These are phyloP conservation scores for Nyssa sinensis DNA, from an alignment of 148 eudicot genomes.

Conservation along the genomic window DNA sequence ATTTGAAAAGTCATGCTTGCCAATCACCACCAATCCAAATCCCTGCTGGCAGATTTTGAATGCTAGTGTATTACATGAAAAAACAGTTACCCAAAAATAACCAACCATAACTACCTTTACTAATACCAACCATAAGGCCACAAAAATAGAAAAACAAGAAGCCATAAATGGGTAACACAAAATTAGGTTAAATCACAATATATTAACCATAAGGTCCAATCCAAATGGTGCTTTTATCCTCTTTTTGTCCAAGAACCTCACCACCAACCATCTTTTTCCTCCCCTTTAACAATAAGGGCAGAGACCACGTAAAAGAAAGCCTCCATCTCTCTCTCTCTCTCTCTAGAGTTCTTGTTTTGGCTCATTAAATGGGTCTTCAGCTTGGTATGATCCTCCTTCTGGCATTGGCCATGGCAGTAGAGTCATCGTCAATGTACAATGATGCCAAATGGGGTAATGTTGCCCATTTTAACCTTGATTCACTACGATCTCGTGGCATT, in stretches of 20 bases:
- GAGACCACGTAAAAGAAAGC: neutral
- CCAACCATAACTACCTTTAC: neutral
- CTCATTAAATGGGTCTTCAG: neutral
- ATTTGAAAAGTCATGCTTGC: too few species aligned
- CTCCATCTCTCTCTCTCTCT: neutral
- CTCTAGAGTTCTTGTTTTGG: neutral
- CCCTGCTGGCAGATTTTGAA: too few species aligned
- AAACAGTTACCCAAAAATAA: neutral
- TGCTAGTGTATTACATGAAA: too few species aligned
- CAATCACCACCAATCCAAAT: too few species aligned
- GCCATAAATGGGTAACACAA: neutral
- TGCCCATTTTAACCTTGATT: neutral
- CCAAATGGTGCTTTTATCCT: neutral
- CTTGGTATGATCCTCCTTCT: neutral
- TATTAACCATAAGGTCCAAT: neutral
- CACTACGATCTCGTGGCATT: neutral
- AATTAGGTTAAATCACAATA: neutral
- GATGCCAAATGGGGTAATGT: slow-evolving; percentile 3
- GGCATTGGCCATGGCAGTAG: neutral
- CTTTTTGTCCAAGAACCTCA: neutral
- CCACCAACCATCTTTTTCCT: neutral
- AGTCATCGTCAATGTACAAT: neutral
- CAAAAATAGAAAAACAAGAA: neutral
- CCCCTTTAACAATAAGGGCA: neutral
- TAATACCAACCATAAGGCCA: neutral